These are phyloP conservation scores for Claviceps capensis DNA, from an alignment of 2,329 filamentous ascomycete genomes.

Conservation along the genomic window DNA sequence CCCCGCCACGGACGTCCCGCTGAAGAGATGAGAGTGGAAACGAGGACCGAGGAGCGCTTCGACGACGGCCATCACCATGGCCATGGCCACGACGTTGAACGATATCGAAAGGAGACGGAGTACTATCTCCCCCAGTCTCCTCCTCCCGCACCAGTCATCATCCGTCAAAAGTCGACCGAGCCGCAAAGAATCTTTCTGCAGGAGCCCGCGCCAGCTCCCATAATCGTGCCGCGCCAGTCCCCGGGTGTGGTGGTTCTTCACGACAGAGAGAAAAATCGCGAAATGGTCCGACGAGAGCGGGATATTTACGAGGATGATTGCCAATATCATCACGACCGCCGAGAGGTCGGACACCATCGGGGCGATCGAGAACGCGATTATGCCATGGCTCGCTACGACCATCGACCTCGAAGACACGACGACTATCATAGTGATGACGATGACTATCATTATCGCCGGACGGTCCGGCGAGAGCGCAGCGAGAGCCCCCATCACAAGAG, in stretches of 20 bases:
- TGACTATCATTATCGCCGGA: constrained; percentile 32
- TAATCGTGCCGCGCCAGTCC: constrained; percentile 33
- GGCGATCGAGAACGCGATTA: constrained; percentile 16
- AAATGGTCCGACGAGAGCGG: constrained; percentile 20
- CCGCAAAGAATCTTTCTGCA: constrained; percentile 47
- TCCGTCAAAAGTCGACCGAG: constrained; percentile 40
- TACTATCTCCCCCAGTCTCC: constrained; percentile 42
- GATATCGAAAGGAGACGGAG: constrained; percentile 48
- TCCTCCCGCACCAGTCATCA: constrained; percentile 37
- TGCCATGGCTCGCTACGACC: constrained; percentile 23
- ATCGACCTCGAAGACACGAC: constrained; percentile 26
- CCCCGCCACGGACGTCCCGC: constrained; percentile 28
- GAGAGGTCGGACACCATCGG: constrained; percentile 28
- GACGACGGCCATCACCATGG: constrained; percentile 33
- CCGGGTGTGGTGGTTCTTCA: constrained; percentile 30
- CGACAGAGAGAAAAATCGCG: constrained; percentile 27
- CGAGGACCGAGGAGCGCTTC: constrained; percentile 35
- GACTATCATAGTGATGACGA: constrained; percentile 34
- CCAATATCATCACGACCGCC: constrained; percentile 35
- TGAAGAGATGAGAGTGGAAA: constrained; percentile 40
- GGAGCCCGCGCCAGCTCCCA: constrained; percentile 40
- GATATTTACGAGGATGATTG: constrained; percentile 32
- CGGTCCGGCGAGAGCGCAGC: constrained; percentile 36
- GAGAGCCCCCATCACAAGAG: constrained; percentile 40
- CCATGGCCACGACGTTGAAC: constrained; percentile 37